Evolutionary conservation across 129 eudicot species (phyloP).

Genomic region (Deinandra increscens): DNA sequence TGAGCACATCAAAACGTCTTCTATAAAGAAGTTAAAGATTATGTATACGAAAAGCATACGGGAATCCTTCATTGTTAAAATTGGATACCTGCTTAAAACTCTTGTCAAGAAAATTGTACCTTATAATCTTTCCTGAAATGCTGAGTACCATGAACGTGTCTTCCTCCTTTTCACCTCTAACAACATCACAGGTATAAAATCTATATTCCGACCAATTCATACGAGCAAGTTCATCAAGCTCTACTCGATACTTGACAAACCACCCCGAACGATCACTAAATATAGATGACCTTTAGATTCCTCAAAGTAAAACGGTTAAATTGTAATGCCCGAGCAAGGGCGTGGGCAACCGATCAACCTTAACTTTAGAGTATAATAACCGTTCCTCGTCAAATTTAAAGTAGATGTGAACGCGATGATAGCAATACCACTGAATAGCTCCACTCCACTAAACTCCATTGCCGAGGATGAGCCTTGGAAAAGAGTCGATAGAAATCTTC

Average conservation of each 20-base stretch:
- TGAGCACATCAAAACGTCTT: no score
- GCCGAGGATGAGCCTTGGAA: no score
- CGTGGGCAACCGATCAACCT: not conserved
- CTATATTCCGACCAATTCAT: no score
- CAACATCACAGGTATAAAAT: no score
- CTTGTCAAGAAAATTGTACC: not conserved
- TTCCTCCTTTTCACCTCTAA: slow-evolving; percentile 2
- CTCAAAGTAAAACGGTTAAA: no score
- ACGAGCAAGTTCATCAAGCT: slow-evolving; percentile 2
- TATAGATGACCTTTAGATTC: slow-evolving; percentile 11
- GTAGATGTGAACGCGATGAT: not conserved
- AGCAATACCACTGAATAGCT: not conserved
- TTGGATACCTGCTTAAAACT: not conserved
- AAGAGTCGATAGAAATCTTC: not conserved
- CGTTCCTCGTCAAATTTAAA: not conserved
- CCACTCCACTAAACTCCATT: slow-evolving; percentile 3
- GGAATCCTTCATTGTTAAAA: no score
- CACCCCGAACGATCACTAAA: slow-evolving; percentile 7
- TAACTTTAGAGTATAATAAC: no score
- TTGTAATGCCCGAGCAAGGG: not conserved
- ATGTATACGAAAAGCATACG: no score
- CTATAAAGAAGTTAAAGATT: no score
- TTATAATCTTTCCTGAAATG: not conserved
- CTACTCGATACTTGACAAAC: slow-evolving; percentile 4
- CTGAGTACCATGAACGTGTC: not conserved